These are phyloP conservation scores for Zasmidium cellare DNA, from an alignment of 2,329 filamentous ascomycete genomes.

Conservation along the genomic window DNA sequence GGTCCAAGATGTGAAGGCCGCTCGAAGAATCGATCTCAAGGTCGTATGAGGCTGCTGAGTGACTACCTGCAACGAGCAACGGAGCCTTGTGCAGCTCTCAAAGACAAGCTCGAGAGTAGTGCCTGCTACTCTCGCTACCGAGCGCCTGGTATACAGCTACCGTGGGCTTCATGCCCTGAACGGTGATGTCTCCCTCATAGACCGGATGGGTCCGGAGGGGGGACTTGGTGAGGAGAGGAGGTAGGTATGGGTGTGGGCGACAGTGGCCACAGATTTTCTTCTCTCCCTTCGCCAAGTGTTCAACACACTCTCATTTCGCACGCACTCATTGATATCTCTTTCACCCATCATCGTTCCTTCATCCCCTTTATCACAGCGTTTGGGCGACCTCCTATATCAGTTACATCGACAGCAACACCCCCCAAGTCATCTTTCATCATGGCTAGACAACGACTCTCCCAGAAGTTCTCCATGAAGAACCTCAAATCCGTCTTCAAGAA, in stretches of 20 bases:
- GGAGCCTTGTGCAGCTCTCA: too few relatives aligned
- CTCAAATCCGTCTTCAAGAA: neutral
- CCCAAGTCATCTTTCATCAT: neutral
- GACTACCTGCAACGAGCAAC: too few relatives aligned
- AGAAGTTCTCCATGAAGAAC: neutral
- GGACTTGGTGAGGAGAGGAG: neutral
- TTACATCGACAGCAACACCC: neutral
- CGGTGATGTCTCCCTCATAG: too few relatives aligned
- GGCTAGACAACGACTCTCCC: neutral
- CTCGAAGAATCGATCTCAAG: too few relatives aligned
- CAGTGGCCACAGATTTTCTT: neutral
- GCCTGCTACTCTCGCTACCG: neutral
- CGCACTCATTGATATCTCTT: too few relatives aligned
- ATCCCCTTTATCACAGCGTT: too few relatives aligned
- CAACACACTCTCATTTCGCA: neutral
- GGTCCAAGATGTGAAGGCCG: too few relatives aligned
- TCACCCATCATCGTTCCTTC: too few relatives aligned
- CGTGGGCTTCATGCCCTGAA: too few relatives aligned
- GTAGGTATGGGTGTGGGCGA: neutral
- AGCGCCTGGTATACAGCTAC: neutral
- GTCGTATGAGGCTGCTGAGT: too few relatives aligned
- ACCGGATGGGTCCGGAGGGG: neutral
- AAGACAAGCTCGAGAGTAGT: too few relatives aligned
- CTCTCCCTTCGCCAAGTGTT: neutral
- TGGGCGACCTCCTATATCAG: too few relatives aligned